Evolutionary conservation across 108 stramenopile genomes (phyloP), one percentile per base, ranked within the genome.

Genomic region (Cyclostephanos invisitatus): DNA sequence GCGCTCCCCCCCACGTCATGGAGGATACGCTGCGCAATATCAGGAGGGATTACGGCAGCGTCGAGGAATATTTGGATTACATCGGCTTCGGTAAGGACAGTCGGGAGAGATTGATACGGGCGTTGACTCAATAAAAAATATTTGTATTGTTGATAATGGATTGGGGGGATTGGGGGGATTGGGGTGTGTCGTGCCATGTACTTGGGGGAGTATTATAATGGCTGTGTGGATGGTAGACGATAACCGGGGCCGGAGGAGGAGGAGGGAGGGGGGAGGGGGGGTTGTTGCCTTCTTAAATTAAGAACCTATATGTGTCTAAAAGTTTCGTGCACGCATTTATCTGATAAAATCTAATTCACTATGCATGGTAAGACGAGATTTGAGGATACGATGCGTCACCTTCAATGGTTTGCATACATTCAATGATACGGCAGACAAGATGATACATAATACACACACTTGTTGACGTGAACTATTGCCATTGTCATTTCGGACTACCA

Each of bases 1-100:
- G 92, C n/a, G 95, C 95, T 24, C 95, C 95, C 10, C 87, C 91
- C 5, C 74, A 91, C 56, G 95, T 92, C 36, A 96, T 96, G 95
- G 75, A 77, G 44, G 92, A 91, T 58, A 94, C 91, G 7, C 68
- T 96, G 38, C 50, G 68, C 59, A 85, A 83, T 29, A 93, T 96
- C 35, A 53, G 89, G 38, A 84, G 88, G 56, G 66, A 79, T 12
- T 93, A 89, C 50, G 95, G 95, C 2, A 80, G 82, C 51, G 88
- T 96, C 18, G 92, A 96, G 71, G 90, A 85, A 62, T 96, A 96
- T 68, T 87, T 89, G 65, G 87, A 89, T 62, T 91, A 67, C 70
- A 96, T 96, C 75, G 92, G 92, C 27, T 96, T 96, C 80, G 92
- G 86, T 44, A 83, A 86, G 54, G 89, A 90, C 60, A 84, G 84